These are phyloP conservation scores for Atalantia buxifolia DNA, from an alignment of 345 rosid genomes.

Conservation along the genomic window DNA sequence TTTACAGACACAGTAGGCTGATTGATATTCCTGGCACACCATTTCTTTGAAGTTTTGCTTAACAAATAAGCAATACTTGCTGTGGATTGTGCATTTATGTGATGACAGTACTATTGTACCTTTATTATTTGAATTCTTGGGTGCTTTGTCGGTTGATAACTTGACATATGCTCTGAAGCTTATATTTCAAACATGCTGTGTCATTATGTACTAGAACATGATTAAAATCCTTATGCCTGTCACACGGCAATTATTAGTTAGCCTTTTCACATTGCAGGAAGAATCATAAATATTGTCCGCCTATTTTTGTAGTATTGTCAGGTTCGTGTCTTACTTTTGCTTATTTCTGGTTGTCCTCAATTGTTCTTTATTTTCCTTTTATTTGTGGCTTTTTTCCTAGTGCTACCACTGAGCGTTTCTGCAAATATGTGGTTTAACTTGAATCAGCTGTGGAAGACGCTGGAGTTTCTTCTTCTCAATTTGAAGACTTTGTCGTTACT, in stretches of 20 bases:
- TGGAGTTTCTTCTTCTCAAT: conserved; percentile 39
- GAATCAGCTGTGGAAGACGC: conserved; percentile 42
- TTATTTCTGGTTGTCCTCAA: background rate
- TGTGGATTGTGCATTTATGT: background rate
- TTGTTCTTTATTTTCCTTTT: background rate
- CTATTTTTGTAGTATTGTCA: conserved; percentile 43
- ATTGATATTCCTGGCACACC: background rate
- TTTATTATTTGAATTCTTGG: background rate
- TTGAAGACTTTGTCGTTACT: conserved; percentile 44
- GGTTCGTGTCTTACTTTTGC: conserved; percentile 30
- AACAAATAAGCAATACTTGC: background rate
- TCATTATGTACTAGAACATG: background rate
- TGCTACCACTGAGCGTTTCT: background rate
- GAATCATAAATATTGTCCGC: conserved; percentile 15
- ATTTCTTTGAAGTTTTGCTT: background rate
- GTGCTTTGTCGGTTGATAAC: background rate
- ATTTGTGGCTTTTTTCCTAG: background rate
- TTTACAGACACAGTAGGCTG: background rate
- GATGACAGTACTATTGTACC: background rate
- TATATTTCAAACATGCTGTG: background rate
- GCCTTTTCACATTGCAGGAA: conserved; percentile 33
- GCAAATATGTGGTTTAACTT: conserved; percentile 4
- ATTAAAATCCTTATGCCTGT: background rate
- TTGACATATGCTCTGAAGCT: background rate
- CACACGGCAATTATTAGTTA: background rate